phyloP scores from a whole-genome alignment of 139 green algal genomes.

The Chlorella sp. region DNA sequence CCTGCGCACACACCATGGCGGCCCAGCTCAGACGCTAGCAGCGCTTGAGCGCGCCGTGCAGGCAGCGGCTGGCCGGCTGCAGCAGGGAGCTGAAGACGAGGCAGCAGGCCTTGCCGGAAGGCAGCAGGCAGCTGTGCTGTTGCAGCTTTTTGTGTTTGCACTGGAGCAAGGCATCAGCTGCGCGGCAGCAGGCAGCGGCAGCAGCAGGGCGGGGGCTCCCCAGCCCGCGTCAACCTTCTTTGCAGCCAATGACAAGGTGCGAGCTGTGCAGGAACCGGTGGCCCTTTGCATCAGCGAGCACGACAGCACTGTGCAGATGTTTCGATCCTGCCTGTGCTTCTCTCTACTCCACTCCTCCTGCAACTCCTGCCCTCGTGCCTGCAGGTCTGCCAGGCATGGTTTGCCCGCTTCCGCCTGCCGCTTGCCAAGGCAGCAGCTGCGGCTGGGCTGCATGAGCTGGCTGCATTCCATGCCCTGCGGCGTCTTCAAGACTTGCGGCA shows the following conservation, averaged over 20 bases:
- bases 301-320: no score
- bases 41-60: constrained; percentile 72
- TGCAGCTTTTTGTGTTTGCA: constrained; percentile 32
- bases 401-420: constrained; percentile 57
- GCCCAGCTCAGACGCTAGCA: constrained; percentile 74
- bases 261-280: no score
- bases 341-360: no score
- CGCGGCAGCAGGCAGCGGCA: neutral
- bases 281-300: no score
- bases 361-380: neutral
- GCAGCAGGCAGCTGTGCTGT: constrained; percentile 11
- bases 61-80: neutral
- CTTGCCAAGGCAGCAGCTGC: constrained; percentile 49
- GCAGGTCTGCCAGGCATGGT: constrained; percentile 83
- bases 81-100: neutral
- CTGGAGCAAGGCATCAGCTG: constrained; percentile 28
- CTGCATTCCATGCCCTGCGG: constrained; percentile 1
- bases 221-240: neutral
- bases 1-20: constrained; percentile 79
- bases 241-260: constrained; percentile 27
- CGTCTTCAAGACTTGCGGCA: constrained; percentile 31
- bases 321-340: no score
- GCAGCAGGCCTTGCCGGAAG: neutral
- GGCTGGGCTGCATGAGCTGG: constrained; percentile 18
- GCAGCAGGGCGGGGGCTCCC: neutral